Base-by-base conservation (phyloP, 345 rosid species). In the Eucalyptus shirleyi region DNA sequence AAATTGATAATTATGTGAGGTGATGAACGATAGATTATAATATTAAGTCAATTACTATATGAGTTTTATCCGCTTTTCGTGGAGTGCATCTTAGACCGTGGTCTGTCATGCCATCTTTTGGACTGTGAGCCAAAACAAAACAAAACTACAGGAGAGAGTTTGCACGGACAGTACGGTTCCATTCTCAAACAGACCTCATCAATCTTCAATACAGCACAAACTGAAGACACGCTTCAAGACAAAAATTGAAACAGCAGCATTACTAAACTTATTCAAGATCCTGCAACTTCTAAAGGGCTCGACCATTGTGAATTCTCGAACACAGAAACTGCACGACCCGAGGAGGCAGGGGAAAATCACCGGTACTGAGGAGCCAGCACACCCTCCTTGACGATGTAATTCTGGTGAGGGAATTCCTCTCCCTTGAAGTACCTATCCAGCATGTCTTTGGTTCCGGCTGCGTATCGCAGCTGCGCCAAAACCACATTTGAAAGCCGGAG, bases 401-500 rank as follows among this genome's bases (percentile, higher is more conserved):
- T 93, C 69, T 95, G 94, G 17, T 53, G 81, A 69, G 97, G 98
- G 89, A 97, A 97, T 10, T 96, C 99, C 91, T 96, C 96, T 86
- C 99, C 99, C 92, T 94, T 96, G 92, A 97, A 97, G 94, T 96
- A 95, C 91, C 94, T 95, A 9, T 96, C 96, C 85, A 96, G 95
- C 99, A 97, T 97, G 93, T 97, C 99, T 92, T 96, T 96, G 9
- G 91, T 89, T 88, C 99, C 99, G 24, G 96, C 99, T 59, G 99
- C 98, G 60, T 97, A 97, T 44, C 99, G 94, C 89, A 97, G n/a
- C 99, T 97, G 92, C 89, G 83, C 86, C 15, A 3, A 37, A 69
- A 47, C 82, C 82, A 37, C 10, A 72, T 5, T 53, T 1, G 0
- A 72, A 72, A 72, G 82, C 21, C 44, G 18, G 24, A 34, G 37